phyloP scores from a whole-genome alignment of 768 basidiomycete genomes.

The Mycena albidolilacea region DNA sequence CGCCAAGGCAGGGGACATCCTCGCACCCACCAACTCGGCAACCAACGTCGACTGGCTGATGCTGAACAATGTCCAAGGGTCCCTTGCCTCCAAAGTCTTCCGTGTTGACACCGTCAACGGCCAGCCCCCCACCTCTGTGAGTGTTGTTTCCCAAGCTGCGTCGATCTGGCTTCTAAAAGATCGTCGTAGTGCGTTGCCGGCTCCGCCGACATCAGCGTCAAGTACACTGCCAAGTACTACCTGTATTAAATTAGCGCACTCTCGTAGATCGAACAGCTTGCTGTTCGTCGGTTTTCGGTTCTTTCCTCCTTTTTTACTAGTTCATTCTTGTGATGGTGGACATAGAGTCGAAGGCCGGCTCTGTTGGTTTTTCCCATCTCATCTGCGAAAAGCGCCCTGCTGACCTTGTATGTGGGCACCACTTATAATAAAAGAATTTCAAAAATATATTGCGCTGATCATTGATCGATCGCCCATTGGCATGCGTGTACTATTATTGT shows the following conservation, averaged over 20 bases:
- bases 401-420: background rate
- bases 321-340: constrained; percentile 13
- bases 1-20: constrained; percentile 47
- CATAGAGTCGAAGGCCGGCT: constrained; percentile 5
- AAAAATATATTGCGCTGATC: too few species aligned
- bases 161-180: background rate
- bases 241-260: constrained; percentile 20
- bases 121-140: constrained; percentile 53
- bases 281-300: background rate
- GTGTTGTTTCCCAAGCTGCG: background rate
- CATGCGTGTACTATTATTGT: too few species aligned
- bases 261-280: background rate
- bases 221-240: constrained; percentile 42
- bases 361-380: constrained; percentile 9
- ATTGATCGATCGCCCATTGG: too few species aligned
- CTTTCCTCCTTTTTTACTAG: constrained; percentile 10
- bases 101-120: constrained; percentile 48
- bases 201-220: constrained; percentile 33
- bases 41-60: constrained; percentile 59
- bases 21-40: constrained; percentile 43
- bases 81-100: constrained; percentile 55
- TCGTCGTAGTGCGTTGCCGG: constrained; percentile 31
- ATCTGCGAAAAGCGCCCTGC: background rate
- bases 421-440: background rate
- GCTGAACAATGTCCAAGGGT: constrained; percentile 53